A percentile compares a stretch with the other conserved stretches of the same genome.
phyloP scores from a whole-genome alignment of 2,329 filamentous ascomycete species.

The Ascochyta koolunga region DNA sequence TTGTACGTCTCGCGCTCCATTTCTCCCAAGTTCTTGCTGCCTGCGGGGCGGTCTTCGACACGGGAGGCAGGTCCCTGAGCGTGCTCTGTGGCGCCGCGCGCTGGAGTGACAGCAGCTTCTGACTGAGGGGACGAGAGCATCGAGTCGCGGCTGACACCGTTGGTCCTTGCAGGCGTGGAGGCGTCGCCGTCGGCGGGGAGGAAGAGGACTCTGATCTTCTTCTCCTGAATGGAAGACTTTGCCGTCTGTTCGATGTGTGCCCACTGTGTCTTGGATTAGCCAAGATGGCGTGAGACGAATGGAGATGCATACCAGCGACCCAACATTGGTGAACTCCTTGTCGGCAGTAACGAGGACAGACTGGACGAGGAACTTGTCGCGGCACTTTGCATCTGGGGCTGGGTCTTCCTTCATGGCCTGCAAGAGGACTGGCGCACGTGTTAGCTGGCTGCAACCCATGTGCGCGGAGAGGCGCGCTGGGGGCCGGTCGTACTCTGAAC shows the following conservation, averaged over 20 bases:
- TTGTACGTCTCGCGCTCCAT: slow-evolving; percentile 49
- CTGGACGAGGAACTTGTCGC: slow-evolving; percentile 97
- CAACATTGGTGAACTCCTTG: slow-evolving; percentile 81
- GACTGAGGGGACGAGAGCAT: slow-evolving; percentile 61
- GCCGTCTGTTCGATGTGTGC: slow-evolving; percentile 72
- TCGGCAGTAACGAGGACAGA: slow-evolving; percentile 83
- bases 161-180: slow-evolving; percentile 41
- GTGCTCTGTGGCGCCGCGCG: slow-evolving; percentile 41
- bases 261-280: slow-evolving; percentile 64
- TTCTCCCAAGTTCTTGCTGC: slow-evolving; percentile 51
- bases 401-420: slow-evolving; percentile 98
- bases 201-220: slow-evolving; percentile 93
- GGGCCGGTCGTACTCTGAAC: slow-evolving; percentile 73
- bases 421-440: slow-evolving; percentile 72
- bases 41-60: slow-evolving; percentile 46
- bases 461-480: slow-evolving; percentile 16
- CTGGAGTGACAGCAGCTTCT: slow-evolving; percentile 54
- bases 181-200: slow-evolving; percentile 65
- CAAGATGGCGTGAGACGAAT: not conserved
- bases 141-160: slow-evolving; percentile 42
- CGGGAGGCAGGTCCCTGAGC: slow-evolving; percentile 48
- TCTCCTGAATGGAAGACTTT: slow-evolving; percentile 83
- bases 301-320: slow-evolving; percentile 70
- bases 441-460: slow-evolving; percentile 31
- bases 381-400: slow-evolving; percentile 82